Evolutionary conservation across 2,329 filamentous ascomycete genomes (phyloP), one percentile per base, ranked within the genome.

Genomic region (Beauveria sp.): DNA sequence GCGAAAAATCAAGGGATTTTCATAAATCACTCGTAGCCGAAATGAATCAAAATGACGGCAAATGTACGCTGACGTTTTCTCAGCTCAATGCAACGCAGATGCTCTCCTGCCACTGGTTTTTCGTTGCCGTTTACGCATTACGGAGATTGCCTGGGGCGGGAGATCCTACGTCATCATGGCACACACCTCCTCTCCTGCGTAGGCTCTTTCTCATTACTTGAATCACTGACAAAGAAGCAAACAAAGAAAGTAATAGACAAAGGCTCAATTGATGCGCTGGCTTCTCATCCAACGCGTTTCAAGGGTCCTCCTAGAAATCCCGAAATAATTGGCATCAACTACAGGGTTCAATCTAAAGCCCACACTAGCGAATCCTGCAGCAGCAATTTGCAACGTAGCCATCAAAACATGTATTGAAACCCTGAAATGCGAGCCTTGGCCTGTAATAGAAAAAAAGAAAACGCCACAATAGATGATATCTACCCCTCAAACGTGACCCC

Each of bases 391-490:
- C 46, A 59, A 59, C 56, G 56, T 59, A 59, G 52, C 56, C 46
- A 41, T 52, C n/a, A 37, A 56, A 47, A 26, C 16, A 26, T 51
- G 30, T 44, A 53, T 52, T 52, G 56, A 51, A 41, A 46, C 46
- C 46, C 34, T 3, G 16, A 58, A 10, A 51, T 28, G 55, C n/a
- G 8, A 51, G 40, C 26, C 41, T 9, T 28, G 50, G 55, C 55
- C 55, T 40, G 20, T 20, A 48, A 40, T 22, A 28, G 44, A 34
- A 53, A 52, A 24, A 58, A 59, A 24, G 46, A 52, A 51, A 58
- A 59, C 56, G 47, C 56, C 56, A 59, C 56, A 53, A 37, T 51
- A 59, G 56, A 59, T 59, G 40, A 59, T 59, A 52, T 53, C 26
- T 20, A 34, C 22, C 55, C 24, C 53, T 44, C 40, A 55, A 20